Percentiles rank a stretch among this genome's conserved stretches.
Evolutionary conservation across 2,329 filamentous ascomycete genomes (phyloP).

Genomic region (Aschersonia sp.): DNA sequence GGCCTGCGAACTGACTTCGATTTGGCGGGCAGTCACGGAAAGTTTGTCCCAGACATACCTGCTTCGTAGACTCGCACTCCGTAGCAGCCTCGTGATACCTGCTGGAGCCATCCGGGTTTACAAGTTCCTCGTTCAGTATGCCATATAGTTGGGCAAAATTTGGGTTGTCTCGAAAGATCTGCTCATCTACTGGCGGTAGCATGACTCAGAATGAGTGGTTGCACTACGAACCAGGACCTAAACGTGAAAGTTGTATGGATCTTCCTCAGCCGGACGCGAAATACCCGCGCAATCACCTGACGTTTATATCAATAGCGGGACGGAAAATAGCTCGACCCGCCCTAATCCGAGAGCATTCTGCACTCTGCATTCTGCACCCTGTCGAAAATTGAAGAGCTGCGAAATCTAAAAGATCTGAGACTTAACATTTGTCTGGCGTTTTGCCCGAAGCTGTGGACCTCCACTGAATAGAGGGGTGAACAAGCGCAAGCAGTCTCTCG

Average conservation of each 20-base stretch:
- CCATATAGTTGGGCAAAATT: conserved; percentile 45
- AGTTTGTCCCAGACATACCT: conserved; percentile 22
- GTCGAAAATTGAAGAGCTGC: too few species aligned
- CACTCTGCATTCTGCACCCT: too few species aligned
- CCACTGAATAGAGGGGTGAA: too few species aligned
- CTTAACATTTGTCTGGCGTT: too few species aligned
- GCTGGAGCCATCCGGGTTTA: conserved; percentile 44
- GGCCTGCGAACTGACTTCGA: neutral
- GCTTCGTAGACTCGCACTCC: conserved; percentile 31
- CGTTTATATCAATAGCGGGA: conserved; percentile 3
- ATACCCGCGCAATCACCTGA: conserved; percentile 20
- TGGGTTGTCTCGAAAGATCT: conserved; percentile 40
- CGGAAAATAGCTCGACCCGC: conserved; percentile 5
- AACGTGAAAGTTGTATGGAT: neutral
- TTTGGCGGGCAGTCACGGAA: neutral
- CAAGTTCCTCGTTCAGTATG: conserved; percentile 35
- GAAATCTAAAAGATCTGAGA: too few species aligned
- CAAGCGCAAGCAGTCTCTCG: too few species aligned
- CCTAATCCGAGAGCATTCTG: too few species aligned
- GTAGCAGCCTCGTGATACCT: conserved; percentile 33
- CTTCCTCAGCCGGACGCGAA: conserved; percentile 11
- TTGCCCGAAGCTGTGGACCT: too few species aligned
- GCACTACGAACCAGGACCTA: neutral
- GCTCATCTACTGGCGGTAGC: conserved; percentile 43
- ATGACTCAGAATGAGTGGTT: conserved; percentile 17